phyloP scores from a whole-genome alignment of 371 early-diverging fungal species.

The Aphelidium insulamus region DNA sequence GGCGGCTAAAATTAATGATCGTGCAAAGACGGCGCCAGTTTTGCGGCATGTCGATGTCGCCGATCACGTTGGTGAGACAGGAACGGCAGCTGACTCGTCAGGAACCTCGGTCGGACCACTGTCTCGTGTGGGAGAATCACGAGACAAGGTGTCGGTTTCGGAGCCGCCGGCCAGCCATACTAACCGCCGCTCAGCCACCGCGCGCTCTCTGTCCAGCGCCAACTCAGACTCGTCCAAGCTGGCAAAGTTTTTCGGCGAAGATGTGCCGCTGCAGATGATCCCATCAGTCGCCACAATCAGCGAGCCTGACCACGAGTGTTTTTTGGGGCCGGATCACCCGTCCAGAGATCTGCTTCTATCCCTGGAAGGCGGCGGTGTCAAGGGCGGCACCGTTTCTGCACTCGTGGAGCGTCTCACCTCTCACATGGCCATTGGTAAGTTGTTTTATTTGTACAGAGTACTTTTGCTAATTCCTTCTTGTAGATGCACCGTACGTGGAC shows the following conservation, averaged over 20 bases:
- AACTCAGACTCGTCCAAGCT: slow-evolving; percentile 18
- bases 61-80: too few species aligned
- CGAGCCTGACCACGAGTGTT: slow-evolving; percentile 19
- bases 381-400: slow-evolving; percentile 61
- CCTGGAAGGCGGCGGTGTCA: slow-evolving; percentile 57
- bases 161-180: not conserved
- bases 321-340: slow-evolving; percentile 40
- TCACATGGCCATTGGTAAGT: slow-evolving; percentile 46
- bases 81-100: too few species aligned
- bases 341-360: slow-evolving; percentile 48
- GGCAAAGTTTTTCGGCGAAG: slow-evolving; percentile 42
- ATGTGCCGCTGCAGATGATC: slow-evolving; percentile 11
- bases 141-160: too few species aligned
- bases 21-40: too few species aligned
- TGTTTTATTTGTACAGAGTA: not conserved
- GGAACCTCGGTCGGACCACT: too few species aligned
- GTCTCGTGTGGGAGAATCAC: too few species aligned
- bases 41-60: too few species aligned
- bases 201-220: not conserved
- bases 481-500: slow-evolving; percentile 51
- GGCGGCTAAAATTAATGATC: too few species aligned
- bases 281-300: not conserved
- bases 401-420: slow-evolving; percentile 68
- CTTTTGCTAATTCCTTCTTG: slow-evolving; percentile 1
- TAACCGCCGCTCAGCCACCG: not conserved